Percentiles rank a stretch among this genome's conserved stretches.
These are phyloP conservation scores for Selaginella tamariscina DNA, from an alignment of 75 land plant species.

Conservation along the genomic window DNA sequence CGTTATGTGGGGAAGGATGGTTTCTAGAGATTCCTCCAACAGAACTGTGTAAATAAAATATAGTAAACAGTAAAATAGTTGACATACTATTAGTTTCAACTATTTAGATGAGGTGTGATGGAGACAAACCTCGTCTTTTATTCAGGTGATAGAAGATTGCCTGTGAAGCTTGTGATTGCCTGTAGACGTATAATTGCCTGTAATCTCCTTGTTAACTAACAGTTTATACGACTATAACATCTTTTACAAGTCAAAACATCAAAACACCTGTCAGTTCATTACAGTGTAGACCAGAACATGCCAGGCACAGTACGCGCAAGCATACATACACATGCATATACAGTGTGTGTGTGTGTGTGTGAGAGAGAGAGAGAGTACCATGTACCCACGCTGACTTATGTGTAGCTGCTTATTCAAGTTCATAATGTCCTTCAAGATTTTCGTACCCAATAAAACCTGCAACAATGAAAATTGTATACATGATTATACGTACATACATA, in stretches of 20 bases:
- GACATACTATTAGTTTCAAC: background rate
- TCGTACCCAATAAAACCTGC: conserved; percentile 19
- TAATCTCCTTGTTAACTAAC: background rate
- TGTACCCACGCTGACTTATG: conserved; percentile 26
- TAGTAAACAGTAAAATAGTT: background rate
- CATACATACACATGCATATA: background rate
- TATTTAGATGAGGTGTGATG: background rate
- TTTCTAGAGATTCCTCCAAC: conserved; percentile 38
- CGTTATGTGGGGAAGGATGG: conserved; percentile 41
- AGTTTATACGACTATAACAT: background rate
- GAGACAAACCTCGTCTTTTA: no score
- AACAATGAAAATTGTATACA: background rate
- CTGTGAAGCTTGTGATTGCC: conserved; percentile 37
- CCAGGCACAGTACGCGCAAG: background rate
- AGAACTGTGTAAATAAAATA: conserved; percentile 26
- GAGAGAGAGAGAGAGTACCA: conserved; percentile 15
- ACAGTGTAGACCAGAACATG: background rate
- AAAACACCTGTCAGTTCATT: background rate
- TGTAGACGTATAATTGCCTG: conserved; percentile 59
- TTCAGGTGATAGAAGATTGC: conserved; percentile 27
- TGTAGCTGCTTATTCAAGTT: conserved; percentile 25
- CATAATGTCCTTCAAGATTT: conserved; percentile 17
- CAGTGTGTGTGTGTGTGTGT: background rate
- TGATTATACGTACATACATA: background rate
- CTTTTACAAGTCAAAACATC: background rate